A percentile compares a stretch with the other conserved stretches of the same genome.
phyloP scores from a whole-genome alignment of 2,329 filamentous ascomycete genomes.

The Rutstroemia sp. region DNA sequence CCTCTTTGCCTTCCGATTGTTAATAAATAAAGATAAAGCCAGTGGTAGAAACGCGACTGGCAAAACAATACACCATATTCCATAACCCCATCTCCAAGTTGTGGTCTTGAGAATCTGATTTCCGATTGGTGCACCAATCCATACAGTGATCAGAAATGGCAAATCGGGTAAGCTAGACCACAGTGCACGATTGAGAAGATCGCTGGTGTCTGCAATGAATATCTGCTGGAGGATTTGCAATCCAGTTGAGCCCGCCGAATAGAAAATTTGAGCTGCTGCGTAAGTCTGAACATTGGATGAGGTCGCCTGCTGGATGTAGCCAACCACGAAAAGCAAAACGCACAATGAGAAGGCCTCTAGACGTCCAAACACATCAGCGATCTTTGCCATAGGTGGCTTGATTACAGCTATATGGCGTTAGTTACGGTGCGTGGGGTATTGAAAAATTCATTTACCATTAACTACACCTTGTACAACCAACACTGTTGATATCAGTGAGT shows the following conservation, averaged over 20 bases:
- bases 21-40: constrained; percentile 42
- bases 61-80: constrained; percentile 54
- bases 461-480: constrained; percentile 5
- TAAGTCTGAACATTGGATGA: constrained; percentile 53
- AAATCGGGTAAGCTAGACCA: constrained; percentile 32
- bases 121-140: constrained; percentile 35
- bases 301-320: constrained; percentile 57
- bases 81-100: constrained; percentile 57
- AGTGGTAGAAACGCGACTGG: constrained; percentile 49
- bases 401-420: constrained; percentile 38
- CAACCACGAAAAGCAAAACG: constrained; percentile 36
- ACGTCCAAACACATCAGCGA: constrained; percentile 43
- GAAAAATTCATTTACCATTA: not conserved
- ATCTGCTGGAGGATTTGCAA: constrained; percentile 45
- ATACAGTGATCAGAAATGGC: constrained; percentile 37
- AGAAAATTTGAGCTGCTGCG: constrained; percentile 53
- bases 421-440: constrained; percentile 21
- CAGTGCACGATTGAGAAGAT: constrained; percentile 51
- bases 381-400: constrained; percentile 47
- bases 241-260: constrained; percentile 48
- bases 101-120: constrained; percentile 37
- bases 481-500: constrained; percentile 35
- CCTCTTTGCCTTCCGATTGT: constrained; percentile 43
- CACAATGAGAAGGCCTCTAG: constrained; percentile 38
- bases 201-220: constrained; percentile 60